Percentiles rank a stretch among this genome's conserved stretches.
Evolutionary conservation across 495 filamentous ascomycete species (phyloP).

Genomic region (Trichoderma orchidacearum): DNA sequence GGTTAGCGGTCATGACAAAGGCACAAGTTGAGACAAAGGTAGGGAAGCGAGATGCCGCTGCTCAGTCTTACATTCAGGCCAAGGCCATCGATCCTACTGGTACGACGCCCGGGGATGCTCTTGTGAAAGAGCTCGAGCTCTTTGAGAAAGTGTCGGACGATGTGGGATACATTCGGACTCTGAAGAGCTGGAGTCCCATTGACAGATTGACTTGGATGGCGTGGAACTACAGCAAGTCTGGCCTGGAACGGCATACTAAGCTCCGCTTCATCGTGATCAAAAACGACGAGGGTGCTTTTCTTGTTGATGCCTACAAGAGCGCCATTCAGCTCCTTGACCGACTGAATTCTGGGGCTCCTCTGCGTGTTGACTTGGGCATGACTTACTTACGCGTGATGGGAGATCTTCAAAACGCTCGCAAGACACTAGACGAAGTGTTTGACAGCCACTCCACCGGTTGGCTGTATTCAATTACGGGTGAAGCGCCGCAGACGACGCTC

Average conservation of each 20-base stretch:
- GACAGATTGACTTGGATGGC: conserved; percentile 9
- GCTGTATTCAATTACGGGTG: conserved; percentile 4
- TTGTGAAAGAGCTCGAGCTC: conserved; percentile 3
- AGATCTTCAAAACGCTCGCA: conserved; percentile 5
- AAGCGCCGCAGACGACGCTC: neutral
- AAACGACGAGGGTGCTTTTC: conserved; percentile 1
- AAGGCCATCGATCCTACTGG: conserved; percentile 4
- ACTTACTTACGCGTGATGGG: neutral
- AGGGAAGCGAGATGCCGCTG: neutral
- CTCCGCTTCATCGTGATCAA: conserved; percentile 1
- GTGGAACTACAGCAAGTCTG: conserved; percentile 4
- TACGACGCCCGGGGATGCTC: neutral
- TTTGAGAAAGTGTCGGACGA: neutral
- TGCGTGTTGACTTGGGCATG: conserved; percentile 4
- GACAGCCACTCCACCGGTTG: conserved; percentile 4
- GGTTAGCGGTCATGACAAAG: conserved; percentile 1
- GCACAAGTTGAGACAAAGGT: conserved; percentile 2
- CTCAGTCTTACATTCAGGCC: conserved; percentile 4
- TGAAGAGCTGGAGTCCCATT: conserved; percentile 6
- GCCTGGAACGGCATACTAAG: neutral
- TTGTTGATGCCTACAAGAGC: conserved; percentile 5
- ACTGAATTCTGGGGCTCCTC: conserved; percentile 6
- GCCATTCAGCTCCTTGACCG: conserved; percentile 5
- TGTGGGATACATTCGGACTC: neutral
- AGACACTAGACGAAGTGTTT: conserved; percentile 6